Conservation (phyloP, 768 basidiomycete species). For the Pilatotrama ljubarskyi region DNA sequence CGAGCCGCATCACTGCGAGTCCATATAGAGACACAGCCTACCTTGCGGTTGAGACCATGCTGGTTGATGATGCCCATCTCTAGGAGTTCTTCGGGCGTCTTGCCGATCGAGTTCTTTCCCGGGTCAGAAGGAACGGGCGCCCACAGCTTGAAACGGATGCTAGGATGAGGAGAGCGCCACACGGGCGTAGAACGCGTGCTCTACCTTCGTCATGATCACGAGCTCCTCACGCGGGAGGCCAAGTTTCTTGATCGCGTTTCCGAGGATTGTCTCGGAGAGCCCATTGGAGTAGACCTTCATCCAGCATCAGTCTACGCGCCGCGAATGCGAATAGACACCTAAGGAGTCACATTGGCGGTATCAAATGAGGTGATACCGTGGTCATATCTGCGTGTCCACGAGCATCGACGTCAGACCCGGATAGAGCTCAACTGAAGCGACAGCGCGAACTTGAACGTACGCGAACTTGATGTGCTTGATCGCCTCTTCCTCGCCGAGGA, state of each 20-base stretch:
- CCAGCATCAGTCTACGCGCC: too few species aligned
- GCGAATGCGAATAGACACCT: too few species aligned
- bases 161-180: neutral
- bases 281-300: slow-evolving; percentile 26
- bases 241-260: slow-evolving; percentile 44
- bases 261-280: slow-evolving; percentile 41
- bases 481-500: slow-evolving; percentile 38
- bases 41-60: slow-evolving; percentile 41
- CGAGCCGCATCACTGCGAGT: too few species aligned
- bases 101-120: neutral
- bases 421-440: neutral
- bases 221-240: slow-evolving; percentile 46
- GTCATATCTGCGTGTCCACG: slow-evolving; percentile 32
- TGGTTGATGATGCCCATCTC: slow-evolving; percentile 38
- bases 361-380: slow-evolving; percentile 40
- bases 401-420: neutral
- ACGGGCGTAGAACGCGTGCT: too few species aligned
- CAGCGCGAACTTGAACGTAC: too few species aligned
- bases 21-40: slow-evolving; percentile 17
- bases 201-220: slow-evolving; percentile 49
- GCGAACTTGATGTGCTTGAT: slow-evolving; percentile 42
- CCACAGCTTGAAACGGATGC: neutral
- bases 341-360: slow-evolving; percentile 30
- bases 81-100: slow-evolving; percentile 12
- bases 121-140: neutral